A percentile compares a stretch with the other conserved stretches of the same genome.
phyloP scores from a whole-genome alignment of 805 yeast genomes.

The Aciculoconidium aculeatum region DNA sequence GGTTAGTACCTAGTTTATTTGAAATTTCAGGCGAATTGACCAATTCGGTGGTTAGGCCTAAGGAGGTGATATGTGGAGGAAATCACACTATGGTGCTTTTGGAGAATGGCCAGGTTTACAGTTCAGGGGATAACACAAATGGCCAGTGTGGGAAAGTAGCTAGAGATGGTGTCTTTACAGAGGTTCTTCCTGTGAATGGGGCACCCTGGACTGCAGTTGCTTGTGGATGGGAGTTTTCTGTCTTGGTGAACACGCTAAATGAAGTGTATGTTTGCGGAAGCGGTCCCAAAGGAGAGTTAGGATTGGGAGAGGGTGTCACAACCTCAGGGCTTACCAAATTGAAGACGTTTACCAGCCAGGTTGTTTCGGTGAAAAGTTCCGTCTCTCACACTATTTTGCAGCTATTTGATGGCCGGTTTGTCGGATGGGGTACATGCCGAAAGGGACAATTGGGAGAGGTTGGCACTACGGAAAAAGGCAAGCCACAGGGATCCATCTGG shows the following conservation, averaged over 20 bases:
- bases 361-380: constrained; percentile 27
- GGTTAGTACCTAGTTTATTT: constrained; percentile 15
- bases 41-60: constrained; percentile 19
- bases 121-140: constrained; percentile 51
- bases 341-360: constrained; percentile 2
- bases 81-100: constrained; percentile 70
- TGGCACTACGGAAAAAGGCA: constrained; percentile 5
- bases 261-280: constrained; percentile 50
- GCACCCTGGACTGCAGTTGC: constrained; percentile 42
- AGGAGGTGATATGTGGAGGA: constrained; percentile 69
- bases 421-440: constrained; percentile 67
- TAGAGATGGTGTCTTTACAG: constrained; percentile 6
- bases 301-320: constrained; percentile 28
- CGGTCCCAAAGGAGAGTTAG: constrained; percentile 75
- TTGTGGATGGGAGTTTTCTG: constrained; percentile 79
- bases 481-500: constrained; percentile 16
- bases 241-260: constrained; percentile 39
- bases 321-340: constrained; percentile 8
- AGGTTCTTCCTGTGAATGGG: constrained; percentile 13
- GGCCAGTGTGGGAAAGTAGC: constrained; percentile 47
- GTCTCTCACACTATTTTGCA: constrained; percentile 41
- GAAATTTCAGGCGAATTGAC: constrained; percentile 4
- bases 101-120: constrained; percentile 46
- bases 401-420: constrained; percentile 36
- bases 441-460: constrained; percentile 46